Conservation (phyloP, 2,329 filamentous ascomycete genomes). For the Purpureocillium takamizusanense region DNA sequence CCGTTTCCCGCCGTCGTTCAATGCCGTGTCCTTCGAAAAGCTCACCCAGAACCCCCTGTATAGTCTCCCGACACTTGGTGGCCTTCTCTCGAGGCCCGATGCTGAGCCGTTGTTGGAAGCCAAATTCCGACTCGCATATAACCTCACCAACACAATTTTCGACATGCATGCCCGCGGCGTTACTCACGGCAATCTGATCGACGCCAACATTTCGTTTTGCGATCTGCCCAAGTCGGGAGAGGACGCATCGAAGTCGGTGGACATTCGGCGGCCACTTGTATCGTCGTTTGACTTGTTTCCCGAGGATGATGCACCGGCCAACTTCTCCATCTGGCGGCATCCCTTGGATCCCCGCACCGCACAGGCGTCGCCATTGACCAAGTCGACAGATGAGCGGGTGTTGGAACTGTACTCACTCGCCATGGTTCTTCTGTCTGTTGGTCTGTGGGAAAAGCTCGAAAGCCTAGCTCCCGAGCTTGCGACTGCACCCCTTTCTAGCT, state of each 20-base stretch:
- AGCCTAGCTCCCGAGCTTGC: conserved; percentile 34
- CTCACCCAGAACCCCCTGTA: conserved; percentile 40
- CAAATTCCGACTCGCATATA: conserved; percentile 66
- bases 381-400: conserved; percentile 45
- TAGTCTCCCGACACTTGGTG: conserved; percentile 42
- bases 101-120: conserved; percentile 63
- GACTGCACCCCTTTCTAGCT: conserved; percentile 46
- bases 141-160: conserved; percentile 63
- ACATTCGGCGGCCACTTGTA: conserved; percentile 60
- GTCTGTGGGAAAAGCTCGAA: conserved; percentile 63
- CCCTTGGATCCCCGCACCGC: conserved; percentile 50
- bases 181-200: conserved; percentile 61
- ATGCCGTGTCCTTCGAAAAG: conserved; percentile 44
- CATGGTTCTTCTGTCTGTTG: conserved; percentile 64
- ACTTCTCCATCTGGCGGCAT: conserved; percentile 41
- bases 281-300: conserved; percentile 67
- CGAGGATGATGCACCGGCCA: conserved; percentile 13
- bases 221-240: conserved; percentile 28
- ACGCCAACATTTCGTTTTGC: conserved; percentile 60
- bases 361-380: conserved; percentile 35
- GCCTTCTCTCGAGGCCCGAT: conserved; percentile 41
- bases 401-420: conserved; percentile 66
- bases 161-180: conserved; percentile 63
- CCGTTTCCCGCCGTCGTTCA: conserved; percentile 59
- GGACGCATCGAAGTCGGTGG: conserved; percentile 37